These are phyloP conservation scores for Capsella rubella DNA, from an alignment of 441 rosid genomes.

Conservation along the genomic window DNA sequence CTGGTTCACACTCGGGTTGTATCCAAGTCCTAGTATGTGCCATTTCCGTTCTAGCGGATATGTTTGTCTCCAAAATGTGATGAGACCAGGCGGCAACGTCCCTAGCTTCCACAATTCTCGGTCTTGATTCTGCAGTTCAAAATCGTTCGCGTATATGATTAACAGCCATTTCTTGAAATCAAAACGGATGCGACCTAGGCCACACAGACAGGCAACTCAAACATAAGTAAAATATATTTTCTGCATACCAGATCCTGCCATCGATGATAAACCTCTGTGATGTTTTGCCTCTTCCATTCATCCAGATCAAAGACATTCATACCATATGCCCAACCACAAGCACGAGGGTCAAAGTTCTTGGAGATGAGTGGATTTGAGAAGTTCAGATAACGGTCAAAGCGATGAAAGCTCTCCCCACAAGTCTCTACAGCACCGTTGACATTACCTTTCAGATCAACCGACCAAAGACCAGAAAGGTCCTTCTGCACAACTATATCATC, in stretches of 20 bases:
- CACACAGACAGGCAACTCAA: slow-evolving; percentile 18
- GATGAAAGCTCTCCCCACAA: slow-evolving; percentile 95
- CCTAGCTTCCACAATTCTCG: slow-evolving; percentile 94
- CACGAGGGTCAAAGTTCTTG: slow-evolving; percentile 52
- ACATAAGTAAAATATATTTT: neutral
- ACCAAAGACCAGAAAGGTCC: slow-evolving; percentile 90
- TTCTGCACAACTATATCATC: slow-evolving; percentile 95
- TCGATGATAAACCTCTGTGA: slow-evolving; percentile 55
- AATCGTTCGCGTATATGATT: slow-evolving; percentile 8
- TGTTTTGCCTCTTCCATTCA: slow-evolving; percentile 52
- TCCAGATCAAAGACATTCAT: slow-evolving; percentile 55
- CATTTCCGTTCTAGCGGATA: slow-evolving; percentile 68
- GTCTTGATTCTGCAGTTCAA: slow-evolving; percentile 71
- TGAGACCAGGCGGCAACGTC: slow-evolving; percentile 95
- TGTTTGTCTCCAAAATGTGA: slow-evolving; percentile 87
- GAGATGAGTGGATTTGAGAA: slow-evolving; percentile 63
- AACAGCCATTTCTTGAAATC: slow-evolving; percentile 25
- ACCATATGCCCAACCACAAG: slow-evolving; percentile 60
- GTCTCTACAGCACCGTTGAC: slow-evolving; percentile 99
- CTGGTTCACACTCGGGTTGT: slow-evolving; percentile 83
- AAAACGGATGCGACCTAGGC: slow-evolving; percentile 19
- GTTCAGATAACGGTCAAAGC: slow-evolving; percentile 95
- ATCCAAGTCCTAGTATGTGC: slow-evolving; percentile 97
- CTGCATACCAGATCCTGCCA: slow-evolving; percentile 95
- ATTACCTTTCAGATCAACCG: slow-evolving; percentile 86